Conservation (phyloP, 2,329 filamentous ascomycete species). For the Diaporthe ampelina region DNA sequence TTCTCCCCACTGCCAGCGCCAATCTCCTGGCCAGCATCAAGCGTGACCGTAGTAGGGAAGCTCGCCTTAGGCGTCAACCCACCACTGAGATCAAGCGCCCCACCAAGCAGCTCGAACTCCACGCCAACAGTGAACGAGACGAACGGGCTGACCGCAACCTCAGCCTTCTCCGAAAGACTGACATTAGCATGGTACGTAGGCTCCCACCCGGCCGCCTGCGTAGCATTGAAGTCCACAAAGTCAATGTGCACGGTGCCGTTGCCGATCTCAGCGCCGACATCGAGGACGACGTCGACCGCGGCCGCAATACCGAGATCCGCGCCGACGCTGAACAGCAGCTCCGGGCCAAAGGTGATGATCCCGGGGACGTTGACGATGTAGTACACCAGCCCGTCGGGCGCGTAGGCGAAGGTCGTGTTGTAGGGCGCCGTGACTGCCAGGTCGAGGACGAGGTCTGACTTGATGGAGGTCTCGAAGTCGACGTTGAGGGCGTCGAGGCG, state of each 20-base stretch:
- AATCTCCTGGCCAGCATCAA: slow-evolving; percentile 44
- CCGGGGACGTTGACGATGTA: slow-evolving; percentile 56
- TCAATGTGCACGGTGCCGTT: slow-evolving; percentile 47
- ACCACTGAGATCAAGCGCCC: slow-evolving; percentile 47
- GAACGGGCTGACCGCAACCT: slow-evolving; percentile 45
- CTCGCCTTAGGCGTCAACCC: slow-evolving; percentile 47
- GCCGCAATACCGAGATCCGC: slow-evolving; percentile 53
- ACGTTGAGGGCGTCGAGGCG: slow-evolving; percentile 55
- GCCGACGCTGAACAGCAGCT: slow-evolving; percentile 55
- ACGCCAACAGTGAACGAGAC: slow-evolving; percentile 45
- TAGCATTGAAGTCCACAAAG: slow-evolving; percentile 46
- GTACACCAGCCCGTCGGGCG: slow-evolving; percentile 54
- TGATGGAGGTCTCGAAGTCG: slow-evolving; percentile 57
- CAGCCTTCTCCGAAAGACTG: slow-evolving; percentile 44
- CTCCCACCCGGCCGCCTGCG: slow-evolving; percentile 42
- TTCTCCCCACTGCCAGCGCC: slow-evolving; percentile 34
- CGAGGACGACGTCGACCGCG: slow-evolving; percentile 44
- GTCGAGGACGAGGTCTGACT: slow-evolving; percentile 53
- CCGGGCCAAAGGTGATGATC: slow-evolving; percentile 51
- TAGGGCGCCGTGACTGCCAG: slow-evolving; percentile 52
- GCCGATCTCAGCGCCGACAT: slow-evolving; percentile 43
- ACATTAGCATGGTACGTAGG: slow-evolving; percentile 43
- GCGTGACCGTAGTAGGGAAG: slow-evolving; percentile 46
- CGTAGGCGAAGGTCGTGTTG: slow-evolving; percentile 52
- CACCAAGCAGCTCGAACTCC: slow-evolving; percentile 45